Evolutionary conservation across 768 basidiomycete species (phyloP).

Genomic region (Suillus subaureus): DNA sequence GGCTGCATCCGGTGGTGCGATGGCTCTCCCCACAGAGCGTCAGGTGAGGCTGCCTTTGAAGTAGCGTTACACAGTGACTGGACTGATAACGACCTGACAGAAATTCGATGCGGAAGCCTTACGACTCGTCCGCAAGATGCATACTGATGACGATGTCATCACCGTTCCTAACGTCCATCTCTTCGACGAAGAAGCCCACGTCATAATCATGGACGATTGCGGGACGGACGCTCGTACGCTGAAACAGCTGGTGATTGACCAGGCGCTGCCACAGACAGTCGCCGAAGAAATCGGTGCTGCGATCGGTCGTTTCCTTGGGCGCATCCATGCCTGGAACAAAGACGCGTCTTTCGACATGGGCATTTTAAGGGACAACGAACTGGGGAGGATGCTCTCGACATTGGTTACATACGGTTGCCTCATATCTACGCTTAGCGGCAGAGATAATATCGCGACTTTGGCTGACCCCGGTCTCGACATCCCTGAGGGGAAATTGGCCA

Average conservation of each 20-base stretch:
- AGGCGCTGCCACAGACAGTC: constrained; percentile 28
- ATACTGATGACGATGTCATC: constrained; percentile 36
- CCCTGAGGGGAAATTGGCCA: constrained; percentile 36
- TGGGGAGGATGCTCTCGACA: constrained; percentile 44
- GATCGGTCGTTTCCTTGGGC: constrained; percentile 57
- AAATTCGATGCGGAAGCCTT: constrained; percentile 50
- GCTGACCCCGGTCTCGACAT: constrained; percentile 44
- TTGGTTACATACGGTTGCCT: constrained; percentile 49
- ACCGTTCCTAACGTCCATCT: constrained; percentile 51
- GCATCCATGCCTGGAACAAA: constrained; percentile 52
- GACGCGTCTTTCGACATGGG: constrained; percentile 30
- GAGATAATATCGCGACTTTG: constrained; percentile 36
- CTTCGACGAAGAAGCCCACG: constrained; percentile 50
- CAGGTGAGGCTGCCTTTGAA: constrained; percentile 45
- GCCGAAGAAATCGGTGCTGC: constrained; percentile 50
- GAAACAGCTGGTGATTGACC: constrained; percentile 43
- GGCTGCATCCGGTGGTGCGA: constrained; percentile 22
- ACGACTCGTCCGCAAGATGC: constrained; percentile 40
- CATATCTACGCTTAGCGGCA: constrained; percentile 39
- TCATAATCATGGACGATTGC: constrained; percentile 66
- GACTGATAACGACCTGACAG: constrained; percentile 38
- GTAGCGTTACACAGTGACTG: neutral
- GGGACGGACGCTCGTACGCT: constrained; percentile 42
- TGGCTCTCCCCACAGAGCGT: constrained; percentile 46
- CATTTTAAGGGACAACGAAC: constrained; percentile 41